Evolutionary conservation across 2,329 filamentous ascomycete species (phyloP), one percentile per base, ranked within the genome.

Genomic region (Beauveria scarabaeidicola): DNA sequence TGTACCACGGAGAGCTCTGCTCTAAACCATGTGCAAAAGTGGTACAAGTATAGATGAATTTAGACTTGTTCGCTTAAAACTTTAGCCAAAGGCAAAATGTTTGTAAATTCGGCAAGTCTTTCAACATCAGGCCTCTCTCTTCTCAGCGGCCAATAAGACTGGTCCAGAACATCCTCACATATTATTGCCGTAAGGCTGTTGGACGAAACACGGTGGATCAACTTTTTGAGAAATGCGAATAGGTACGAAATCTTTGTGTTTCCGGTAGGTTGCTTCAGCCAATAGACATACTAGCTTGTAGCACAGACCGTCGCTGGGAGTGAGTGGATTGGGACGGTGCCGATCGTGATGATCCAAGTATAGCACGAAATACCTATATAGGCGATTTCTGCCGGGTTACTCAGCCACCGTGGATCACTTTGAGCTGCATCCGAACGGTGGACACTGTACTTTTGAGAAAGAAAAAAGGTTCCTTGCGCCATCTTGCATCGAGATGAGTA

Each of bases 271-370:
- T 19, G 23, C 13, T 9, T 48, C 17, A 17, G 27, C 54, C 29
- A 57, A 40, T 40, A 40, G 54, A 46, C 27, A 41, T 19, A 21
- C 19, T 27, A 19, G 32, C 15, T 13, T 27, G 21, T 41, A 19
- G 54, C 54, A 57, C 54, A 41, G 54, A 57, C 54, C 44, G 27
- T 47, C 32, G 15, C 21, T 36, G 15, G 52, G 52, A 19, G 21
- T 10, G 13, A 3, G 51, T 53, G 21, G 51, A 29, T 10, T 41
- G 38, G 8, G 15, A 41, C 17, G 3, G 13, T 23, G 52, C 21
- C 52, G 52, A 53, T 53, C 54, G 29, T 44, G 44, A 48, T 44
- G 54, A 57, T 57, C 54, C 15, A 36, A 36, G 11, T 41, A 15
- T 48, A 29, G 44, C 32, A 50, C 44, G 29, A 50, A 57, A 57